Conservation (phyloP, 352 stramenopile species). For the Pythium insidiosum region DNA sequence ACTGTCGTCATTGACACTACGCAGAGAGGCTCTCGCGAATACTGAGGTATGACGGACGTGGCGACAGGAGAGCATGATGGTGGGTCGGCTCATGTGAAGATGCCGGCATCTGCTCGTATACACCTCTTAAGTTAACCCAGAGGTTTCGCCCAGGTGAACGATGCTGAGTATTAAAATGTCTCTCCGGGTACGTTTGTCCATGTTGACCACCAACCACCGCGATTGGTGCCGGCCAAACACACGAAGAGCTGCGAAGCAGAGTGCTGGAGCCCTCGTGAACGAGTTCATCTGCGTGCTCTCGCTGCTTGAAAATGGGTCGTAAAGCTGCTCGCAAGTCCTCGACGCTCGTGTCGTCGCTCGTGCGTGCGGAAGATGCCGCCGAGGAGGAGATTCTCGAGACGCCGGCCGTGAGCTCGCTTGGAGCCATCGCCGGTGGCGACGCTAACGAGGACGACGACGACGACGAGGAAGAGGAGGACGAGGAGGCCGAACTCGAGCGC, state of each 20-base stretch:
- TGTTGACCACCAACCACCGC: slow-evolving; percentile 13
- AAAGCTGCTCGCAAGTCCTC: slow-evolving; percentile 13
- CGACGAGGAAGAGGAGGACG: slow-evolving; percentile 32
- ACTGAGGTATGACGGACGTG: too few relatives aligned
- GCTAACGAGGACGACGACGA: slow-evolving; percentile 34
- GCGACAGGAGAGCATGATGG: too few relatives aligned
- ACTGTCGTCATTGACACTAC: too few relatives aligned
- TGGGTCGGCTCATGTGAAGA: too few relatives aligned
- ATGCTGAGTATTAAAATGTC: too few relatives aligned
- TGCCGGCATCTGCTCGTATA: too few relatives aligned
- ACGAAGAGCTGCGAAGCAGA: background rate
- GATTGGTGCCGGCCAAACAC: too few relatives aligned
- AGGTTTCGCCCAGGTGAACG: too few relatives aligned
- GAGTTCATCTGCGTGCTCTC: background rate
- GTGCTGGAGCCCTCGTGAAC: background rate
- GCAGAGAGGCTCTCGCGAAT: too few relatives aligned
- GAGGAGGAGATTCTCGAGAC: slow-evolving; percentile 83
- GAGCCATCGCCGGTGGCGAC: slow-evolving; percentile 14
- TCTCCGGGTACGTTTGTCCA: too few relatives aligned
- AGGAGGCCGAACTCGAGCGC: slow-evolving; percentile 66
- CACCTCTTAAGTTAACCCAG: too few relatives aligned
- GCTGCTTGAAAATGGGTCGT: slow-evolving; percentile 9
- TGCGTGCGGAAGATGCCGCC: slow-evolving; percentile 60
- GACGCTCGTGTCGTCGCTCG: slow-evolving; percentile 39
- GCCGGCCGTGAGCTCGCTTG: slow-evolving; percentile 55